phyloP scores from a whole-genome alignment of 2,329 filamentous ascomycete genomes.

The Triangularia setosa region DNA sequence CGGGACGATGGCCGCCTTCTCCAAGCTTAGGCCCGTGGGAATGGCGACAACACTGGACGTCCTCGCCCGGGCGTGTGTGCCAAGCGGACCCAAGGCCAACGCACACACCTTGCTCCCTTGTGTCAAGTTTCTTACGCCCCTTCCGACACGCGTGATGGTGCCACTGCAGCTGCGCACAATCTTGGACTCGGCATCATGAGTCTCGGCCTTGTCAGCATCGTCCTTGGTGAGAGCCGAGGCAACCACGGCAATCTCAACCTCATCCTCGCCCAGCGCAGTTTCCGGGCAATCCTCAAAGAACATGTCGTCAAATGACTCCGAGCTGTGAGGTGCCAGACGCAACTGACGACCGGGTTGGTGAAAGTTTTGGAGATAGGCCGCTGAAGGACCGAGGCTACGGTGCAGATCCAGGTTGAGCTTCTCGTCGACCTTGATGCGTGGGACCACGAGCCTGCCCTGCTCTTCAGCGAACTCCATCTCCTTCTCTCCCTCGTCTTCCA shows the following conservation, averaged over 20 bases:
- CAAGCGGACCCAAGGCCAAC: slow-evolving; percentile 21
- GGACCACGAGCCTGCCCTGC: slow-evolving; percentile 24
- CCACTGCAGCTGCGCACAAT: slow-evolving; percentile 23
- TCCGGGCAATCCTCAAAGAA: slow-evolving; percentile 18
- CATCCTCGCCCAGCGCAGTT: slow-evolving; percentile 18
- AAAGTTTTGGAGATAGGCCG: slow-evolving; percentile 24
- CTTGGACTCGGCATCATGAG: neutral
- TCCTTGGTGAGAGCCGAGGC: slow-evolving; percentile 24
- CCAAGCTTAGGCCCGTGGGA: slow-evolving; percentile 13
- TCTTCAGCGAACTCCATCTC: slow-evolving; percentile 31
- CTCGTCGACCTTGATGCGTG: slow-evolving; percentile 25
- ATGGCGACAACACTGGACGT: slow-evolving; percentile 20
- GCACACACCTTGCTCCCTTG: slow-evolving; percentile 21
- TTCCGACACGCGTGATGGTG: slow-evolving; percentile 24
- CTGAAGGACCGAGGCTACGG: slow-evolving; percentile 21
- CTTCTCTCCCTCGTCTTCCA: slow-evolving; percentile 8
- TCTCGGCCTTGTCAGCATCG: slow-evolving; percentile 16
- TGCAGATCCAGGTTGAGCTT: slow-evolving; percentile 27
- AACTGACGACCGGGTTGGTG: slow-evolving; percentile 18
- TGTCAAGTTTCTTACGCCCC: slow-evolving; percentile 12
- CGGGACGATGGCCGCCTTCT: slow-evolving; percentile 21
- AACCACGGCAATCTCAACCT: slow-evolving; percentile 27
- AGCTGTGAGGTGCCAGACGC: slow-evolving; percentile 16
- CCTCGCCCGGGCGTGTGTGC: slow-evolving; percentile 21
- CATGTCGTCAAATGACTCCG: slow-evolving; percentile 14